Conservation (phyloP, 2,329 filamentous ascomycete genomes). For the Cercospora sojina region DNA sequence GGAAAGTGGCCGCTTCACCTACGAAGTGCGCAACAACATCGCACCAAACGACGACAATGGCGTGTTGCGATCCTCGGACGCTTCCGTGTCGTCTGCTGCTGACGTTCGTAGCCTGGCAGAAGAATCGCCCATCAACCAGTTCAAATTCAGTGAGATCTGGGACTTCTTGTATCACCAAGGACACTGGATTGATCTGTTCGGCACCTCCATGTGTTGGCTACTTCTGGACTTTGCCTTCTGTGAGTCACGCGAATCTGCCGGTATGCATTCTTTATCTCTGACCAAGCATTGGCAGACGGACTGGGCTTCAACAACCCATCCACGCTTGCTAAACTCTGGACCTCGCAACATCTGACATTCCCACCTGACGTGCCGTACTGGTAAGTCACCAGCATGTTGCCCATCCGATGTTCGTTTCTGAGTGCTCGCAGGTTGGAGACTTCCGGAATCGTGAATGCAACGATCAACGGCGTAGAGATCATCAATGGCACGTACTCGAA, state of each 20-base stretch:
- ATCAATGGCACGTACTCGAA: neutral
- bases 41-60: constrained; percentile 30
- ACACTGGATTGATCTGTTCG: constrained; percentile 26
- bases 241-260: constrained; percentile 4
- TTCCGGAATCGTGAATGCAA: constrained; percentile 11
- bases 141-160: constrained; percentile 17
- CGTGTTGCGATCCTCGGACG: neutral
- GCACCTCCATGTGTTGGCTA: constrained; percentile 27
- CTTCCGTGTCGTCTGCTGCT: neutral
- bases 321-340: constrained; percentile 28
- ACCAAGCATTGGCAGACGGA: constrained; percentile 15
- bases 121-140: constrained; percentile 22
- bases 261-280: neutral
- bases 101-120: constrained; percentile 19
- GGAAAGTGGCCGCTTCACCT: constrained; percentile 42
- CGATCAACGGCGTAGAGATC: neutral
- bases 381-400: neutral
- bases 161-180: constrained; percentile 26
- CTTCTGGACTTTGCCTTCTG: constrained; percentile 26
- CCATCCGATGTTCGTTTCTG: neutral
- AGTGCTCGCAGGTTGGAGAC: constrained; percentile 6
- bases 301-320: constrained; percentile 28
- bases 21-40: constrained; percentile 42
- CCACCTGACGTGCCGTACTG: constrained; percentile 17
- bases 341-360: constrained; percentile 13